Evolutionary conservation across 306 rosid genomes (phyloP).

Genomic region (Albizia julibrissin): DNA sequence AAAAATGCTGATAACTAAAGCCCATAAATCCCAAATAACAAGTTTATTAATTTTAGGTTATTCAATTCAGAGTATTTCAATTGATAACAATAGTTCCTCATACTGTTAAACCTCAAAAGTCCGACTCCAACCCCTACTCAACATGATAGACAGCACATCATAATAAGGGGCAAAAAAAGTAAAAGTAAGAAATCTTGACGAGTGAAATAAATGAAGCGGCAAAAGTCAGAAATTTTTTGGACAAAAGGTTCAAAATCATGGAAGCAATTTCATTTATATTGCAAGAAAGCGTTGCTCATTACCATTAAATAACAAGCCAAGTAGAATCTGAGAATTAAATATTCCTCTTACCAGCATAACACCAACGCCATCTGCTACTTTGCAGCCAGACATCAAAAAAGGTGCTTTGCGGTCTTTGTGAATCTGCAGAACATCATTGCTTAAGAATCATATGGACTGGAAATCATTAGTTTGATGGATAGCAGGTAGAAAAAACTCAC

Average conservation of each 20-base stretch:
- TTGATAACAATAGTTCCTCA: not conserved
- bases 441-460: not conserved
- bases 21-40: conserved; percentile 1
- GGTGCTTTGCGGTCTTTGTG: conserved; percentile 14
- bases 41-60: not conserved
- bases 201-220: not conserved
- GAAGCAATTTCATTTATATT: not conserved
- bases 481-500: not conserved
- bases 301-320: not conserved
- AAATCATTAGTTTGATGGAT: not conserved
- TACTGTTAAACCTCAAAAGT: not conserved
- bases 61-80: conserved; percentile 23
- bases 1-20: not conserved
- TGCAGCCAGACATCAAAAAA: conserved; percentile 21
- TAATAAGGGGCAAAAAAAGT: not conserved
- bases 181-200: not conserved
- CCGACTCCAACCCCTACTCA: not conserved
- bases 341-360: conserved; percentile 19
- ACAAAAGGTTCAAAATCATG: not conserved
- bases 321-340: not conserved
- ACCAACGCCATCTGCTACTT: conserved; percentile 20
- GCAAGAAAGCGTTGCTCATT: not conserved
- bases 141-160: not conserved
- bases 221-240: not conserved
- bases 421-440: not conserved